Base-by-base conservation (phyloP, 306 rosid genomes). In the Glycine tomentella region DNA sequence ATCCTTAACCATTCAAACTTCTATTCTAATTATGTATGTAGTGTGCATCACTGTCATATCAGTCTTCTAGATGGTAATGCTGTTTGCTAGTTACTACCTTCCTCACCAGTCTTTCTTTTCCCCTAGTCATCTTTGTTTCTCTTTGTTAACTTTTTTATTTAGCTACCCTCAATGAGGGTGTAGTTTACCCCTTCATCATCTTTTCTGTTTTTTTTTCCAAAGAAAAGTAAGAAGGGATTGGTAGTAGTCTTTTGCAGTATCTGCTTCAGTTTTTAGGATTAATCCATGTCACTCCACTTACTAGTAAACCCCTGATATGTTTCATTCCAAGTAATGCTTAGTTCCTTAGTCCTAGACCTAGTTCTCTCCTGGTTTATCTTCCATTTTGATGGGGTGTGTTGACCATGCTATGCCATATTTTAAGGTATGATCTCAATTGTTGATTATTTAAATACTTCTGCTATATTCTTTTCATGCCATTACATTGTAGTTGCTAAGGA, bases 181-280 rank as follows among this genome's bases (percentile, higher is more conserved):
- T 69, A 48, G 72, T 76, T 76, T 58, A 8, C 71, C 74, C 90
- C 76, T 90, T 84, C 80, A 2, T 77, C 46, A 77, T 84, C 88
- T 90, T 89, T 90, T 89, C 97, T 85, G 90, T 50, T 83, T 90
- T 91, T n/a, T 58, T 92, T 89, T 25, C 53, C 53, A 58, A 83
- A 78, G 86, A 91, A 89, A 92, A 89, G 90, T 87, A 83, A 80
- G 92, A 87, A 85, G 87, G 87, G 86, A 69, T 78, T 87, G 45
- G 75, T 74, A 38, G 50, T 76, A 77, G 80, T 84, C 79, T 83
- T 81, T 74, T 72, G 67, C 20, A 56, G 78, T 85, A 72, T 82
- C 80, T 31, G 74, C 84, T 73, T 76, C 75, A 52, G 52, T 55
- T 70, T 76, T 38, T 92, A 76, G 81, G 64, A 77, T 76, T 48